phyloP scores from a whole-genome alignment of 2,329 filamentous ascomycete species.

The Emydomyces testavorans region DNA sequence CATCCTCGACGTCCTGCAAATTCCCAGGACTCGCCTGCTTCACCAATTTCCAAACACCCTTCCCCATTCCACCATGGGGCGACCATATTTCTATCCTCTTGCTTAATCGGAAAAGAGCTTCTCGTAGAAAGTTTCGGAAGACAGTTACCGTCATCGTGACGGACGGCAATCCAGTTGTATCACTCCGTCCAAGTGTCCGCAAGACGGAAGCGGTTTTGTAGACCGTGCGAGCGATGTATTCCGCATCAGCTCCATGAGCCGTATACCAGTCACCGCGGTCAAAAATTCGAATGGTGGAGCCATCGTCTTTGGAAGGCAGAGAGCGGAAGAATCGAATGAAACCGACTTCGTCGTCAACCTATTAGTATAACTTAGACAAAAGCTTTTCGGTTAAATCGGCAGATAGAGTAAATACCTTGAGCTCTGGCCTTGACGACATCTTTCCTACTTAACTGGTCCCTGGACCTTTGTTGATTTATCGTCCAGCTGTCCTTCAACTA shows the following conservation, averaged over 20 bases:
- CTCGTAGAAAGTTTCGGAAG: slow-evolving; percentile 87
- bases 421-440: slow-evolving; percentile 14
- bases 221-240: slow-evolving; percentile 50
- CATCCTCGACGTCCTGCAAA: slow-evolving; percentile 91
- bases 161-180: slow-evolving; percentile 75
- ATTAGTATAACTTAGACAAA: slow-evolving; percentile 12
- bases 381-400: neutral
- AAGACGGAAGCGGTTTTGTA: slow-evolving; percentile 98
- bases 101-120: slow-evolving; percentile 81
- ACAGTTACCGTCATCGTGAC: slow-evolving; percentile 94
- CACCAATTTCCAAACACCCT: slow-evolving; percentile 72
- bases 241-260: slow-evolving; percentile 40
- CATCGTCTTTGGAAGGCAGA: slow-evolving; percentile 55
- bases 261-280: slow-evolving; percentile 94
- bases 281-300: slow-evolving; percentile 69
- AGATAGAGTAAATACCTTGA: slow-evolving; percentile 12
- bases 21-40: slow-evolving; percentile 95
- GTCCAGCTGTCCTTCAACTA: neutral
- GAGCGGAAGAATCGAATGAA: slow-evolving; percentile 95
- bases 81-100: slow-evolving; percentile 88
- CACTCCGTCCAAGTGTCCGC: slow-evolving; percentile 72
- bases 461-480: neutral
- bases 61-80: slow-evolving; percentile 45
- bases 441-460: neutral
- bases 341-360: slow-evolving; percentile 92